Base-by-base conservation (phyloP, 768 basidiomycete species). In the Daedaleopsis nitida region DNA sequence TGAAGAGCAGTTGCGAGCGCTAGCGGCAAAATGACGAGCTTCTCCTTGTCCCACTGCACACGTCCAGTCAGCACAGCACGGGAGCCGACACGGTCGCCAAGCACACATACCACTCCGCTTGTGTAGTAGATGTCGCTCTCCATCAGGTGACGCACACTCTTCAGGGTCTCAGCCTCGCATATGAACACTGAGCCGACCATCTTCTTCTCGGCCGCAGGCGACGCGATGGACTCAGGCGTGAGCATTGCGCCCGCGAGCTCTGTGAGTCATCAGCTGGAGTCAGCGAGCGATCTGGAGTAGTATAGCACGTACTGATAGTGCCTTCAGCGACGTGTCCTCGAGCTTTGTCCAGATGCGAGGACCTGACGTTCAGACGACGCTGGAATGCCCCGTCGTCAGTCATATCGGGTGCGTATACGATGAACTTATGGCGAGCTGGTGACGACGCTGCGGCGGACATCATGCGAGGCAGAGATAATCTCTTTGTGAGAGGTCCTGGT, bases 341-440 rank as follows among this genome's bases (percentile, higher is more conserved):
- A 13, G 82, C 82, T 14, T 61, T 74, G 43, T 75, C 77, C 9
- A 88, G 69, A 70, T 91, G 89, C 42, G 72, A 65, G 4, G 75
- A 65, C 38, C 89, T 77, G 6, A 89, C 84, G 1, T 80, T 76
- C 62, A 87, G 74, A 35, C 89, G 79, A n/a, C 81, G 79, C 21
- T 78, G 78, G 45, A 84, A 79, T 3, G 84, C 81, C 3, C 80
- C 87, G 52, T 79, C 77, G 56, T 87, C 85, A 13, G 82, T 82
- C 66, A 79, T 82, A 69, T 91, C 89, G 2, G 87, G 88, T 1
- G 87, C 86, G 65, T 83, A 89, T 34, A 91, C 83, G 55, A 87
- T 65, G 70, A 86, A 86, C 48, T 69, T 74, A 58, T 76, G 55
- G 34, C 55, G 60, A 17, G 32, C 47, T 12, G 59, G 23, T 7